Conservation (phyloP, 768 basidiomycete species). For the Termitomyces bulborhizus region DNA sequence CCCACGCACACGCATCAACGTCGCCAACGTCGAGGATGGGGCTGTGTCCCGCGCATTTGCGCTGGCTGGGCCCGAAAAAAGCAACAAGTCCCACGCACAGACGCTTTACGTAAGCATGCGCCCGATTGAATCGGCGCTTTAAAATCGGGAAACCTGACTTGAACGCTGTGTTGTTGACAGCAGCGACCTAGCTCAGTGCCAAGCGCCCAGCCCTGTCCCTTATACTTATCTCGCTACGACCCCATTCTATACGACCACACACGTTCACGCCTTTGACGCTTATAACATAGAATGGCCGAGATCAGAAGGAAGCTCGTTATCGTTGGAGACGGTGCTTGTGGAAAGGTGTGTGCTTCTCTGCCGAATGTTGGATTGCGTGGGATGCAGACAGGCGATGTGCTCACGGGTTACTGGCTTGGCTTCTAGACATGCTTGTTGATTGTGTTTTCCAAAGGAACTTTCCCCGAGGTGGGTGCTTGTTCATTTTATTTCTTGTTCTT, state of each 20-base stretch:
- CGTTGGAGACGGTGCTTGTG: conserved; percentile 97
- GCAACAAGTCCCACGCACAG: conserved; percentile 18
- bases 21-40: too few relatives aligned
- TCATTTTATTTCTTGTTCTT: neutral
- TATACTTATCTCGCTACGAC: neutral
- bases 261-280: neutral
- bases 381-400: neutral
- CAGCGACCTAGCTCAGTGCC: conserved; percentile 10
- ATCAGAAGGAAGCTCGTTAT: conserved; percentile 99
- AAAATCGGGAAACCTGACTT: conserved; percentile 9
- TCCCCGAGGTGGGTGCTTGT: conserved; percentile 70
- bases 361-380: neutral
- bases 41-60: too few relatives aligned
- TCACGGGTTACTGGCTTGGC: neutral
- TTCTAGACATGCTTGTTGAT: conserved; percentile 86
- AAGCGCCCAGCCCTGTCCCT: conserved; percentile 1
- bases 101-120: conserved; percentile 8
- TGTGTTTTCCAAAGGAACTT: conserved; percentile 94
- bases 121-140: conserved; percentile 19
- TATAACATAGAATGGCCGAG: conserved; percentile 67
- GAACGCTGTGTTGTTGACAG: conserved; percentile 13
- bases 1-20: too few relatives aligned
- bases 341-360: conserved; percentile 53
- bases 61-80: neutral
- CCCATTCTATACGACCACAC: neutral